Conservation (phyloP, 352 stramenopile genomes). For the Thraustotheca clavata region DNA sequence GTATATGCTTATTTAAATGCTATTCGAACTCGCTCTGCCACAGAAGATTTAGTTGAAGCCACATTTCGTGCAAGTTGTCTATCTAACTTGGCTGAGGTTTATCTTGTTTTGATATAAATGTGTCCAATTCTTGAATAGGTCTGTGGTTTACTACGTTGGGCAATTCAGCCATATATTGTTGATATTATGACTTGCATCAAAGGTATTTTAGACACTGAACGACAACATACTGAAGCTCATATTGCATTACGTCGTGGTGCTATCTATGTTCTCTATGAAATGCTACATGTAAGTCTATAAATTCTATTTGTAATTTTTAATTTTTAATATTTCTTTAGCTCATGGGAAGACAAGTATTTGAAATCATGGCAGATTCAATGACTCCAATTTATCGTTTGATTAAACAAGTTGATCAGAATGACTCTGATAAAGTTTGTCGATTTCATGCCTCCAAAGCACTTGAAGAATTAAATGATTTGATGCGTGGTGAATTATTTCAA, state of each 20-base stretch:
- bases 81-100: constrained; percentile 80
- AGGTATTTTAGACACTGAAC: constrained; percentile 67
- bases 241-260: constrained; percentile 61
- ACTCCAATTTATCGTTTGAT: constrained; percentile 65
- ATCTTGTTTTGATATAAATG: neutral
- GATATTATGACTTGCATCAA: constrained; percentile 75
- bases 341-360: constrained; percentile 64
- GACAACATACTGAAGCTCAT: constrained; percentile 26
- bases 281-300: constrained; percentile 34
- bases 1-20: constrained; percentile 76
- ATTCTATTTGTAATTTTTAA: neutral
- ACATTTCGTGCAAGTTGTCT: constrained; percentile 76
- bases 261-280: constrained; percentile 67
- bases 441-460: constrained; percentile 60
- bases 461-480: constrained; percentile 43
- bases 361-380: constrained; percentile 64
- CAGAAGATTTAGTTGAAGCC: constrained; percentile 30
- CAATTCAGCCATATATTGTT: constrained; percentile 52
- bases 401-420: constrained; percentile 54
- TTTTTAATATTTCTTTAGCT: constrained; percentile 21
- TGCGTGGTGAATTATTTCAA: constrained; percentile 63
- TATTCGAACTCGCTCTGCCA: constrained; percentile 37
- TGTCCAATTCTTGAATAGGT: neutral
- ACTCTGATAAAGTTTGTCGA: constrained; percentile 49
- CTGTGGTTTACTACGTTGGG: constrained; percentile 60